Percentiles rank a stretch among this genome's conserved stretches.
phyloP scores from a whole-genome alignment of 2,329 filamentous ascomycete species.

The Nigrograna mackinnonii region DNA sequence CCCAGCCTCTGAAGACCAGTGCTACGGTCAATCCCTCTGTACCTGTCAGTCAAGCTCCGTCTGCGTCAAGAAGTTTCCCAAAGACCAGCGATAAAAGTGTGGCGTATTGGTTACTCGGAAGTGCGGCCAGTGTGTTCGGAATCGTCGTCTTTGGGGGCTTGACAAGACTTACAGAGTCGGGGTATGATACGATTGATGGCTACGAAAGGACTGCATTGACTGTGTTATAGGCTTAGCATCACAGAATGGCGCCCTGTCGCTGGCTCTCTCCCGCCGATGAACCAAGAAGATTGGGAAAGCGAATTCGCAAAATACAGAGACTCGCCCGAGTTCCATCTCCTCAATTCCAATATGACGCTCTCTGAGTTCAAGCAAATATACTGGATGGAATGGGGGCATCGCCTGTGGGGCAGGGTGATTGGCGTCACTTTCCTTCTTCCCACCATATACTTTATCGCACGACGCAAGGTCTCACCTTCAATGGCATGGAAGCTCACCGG shows the following conservation, averaged over 20 bases:
- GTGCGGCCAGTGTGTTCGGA: slow-evolving; percentile 91
- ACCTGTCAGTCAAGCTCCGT: slow-evolving; percentile 14
- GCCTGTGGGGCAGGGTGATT: slow-evolving; percentile 90
- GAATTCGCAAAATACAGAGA: slow-evolving; percentile 92
- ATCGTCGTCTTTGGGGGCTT: slow-evolving; percentile 95
- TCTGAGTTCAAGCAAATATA: slow-evolving; percentile 98
- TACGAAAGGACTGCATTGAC: too few relatives aligned
- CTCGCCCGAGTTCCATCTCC: slow-evolving; percentile 87
- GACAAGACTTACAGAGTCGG: slow-evolving; percentile 93
- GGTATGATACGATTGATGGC: slow-evolving; percentile 63
- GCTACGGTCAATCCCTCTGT: slow-evolving; percentile 12
- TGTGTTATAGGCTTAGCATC: slow-evolving; percentile 88
- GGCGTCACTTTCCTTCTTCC: slow-evolving; percentile 89
- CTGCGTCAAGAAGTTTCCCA: slow-evolving; percentile 49
- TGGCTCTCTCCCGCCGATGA: slow-evolving; percentile 83
- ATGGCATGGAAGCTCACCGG: slow-evolving; percentile 80
- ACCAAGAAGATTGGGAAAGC: slow-evolving; percentile 79
- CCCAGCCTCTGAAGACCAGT: slow-evolving; percentile 29
- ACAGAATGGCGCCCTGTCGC: slow-evolving; percentile 99
- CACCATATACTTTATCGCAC: slow-evolving; percentile 83
- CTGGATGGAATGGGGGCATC: slow-evolving; percentile 98
- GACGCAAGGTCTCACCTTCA: slow-evolving; percentile 73
- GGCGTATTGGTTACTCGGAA: slow-evolving; percentile 90
- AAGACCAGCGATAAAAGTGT: slow-evolving; percentile 74
- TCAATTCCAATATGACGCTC: slow-evolving; percentile 92